Evolutionary conservation across 2,329 filamentous ascomycete species (phyloP).

Genomic region (Fusarium euwallaceae): DNA sequence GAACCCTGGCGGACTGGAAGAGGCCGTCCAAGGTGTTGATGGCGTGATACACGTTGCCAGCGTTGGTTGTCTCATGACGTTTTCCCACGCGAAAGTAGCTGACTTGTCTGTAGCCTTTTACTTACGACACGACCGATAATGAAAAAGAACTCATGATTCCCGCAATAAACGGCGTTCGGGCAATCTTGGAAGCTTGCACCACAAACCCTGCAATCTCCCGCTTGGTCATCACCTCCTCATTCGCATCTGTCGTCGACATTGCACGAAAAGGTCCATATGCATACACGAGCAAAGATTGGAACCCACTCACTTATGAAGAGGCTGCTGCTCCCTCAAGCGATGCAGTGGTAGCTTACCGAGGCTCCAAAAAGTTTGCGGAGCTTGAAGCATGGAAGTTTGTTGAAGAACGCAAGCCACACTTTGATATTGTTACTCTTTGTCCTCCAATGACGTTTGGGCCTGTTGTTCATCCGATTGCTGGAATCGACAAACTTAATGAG

Average conservation of each 20-base stretch:
- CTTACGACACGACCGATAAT: slow-evolving; percentile 58
- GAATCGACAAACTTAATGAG: slow-evolving; percentile 55
- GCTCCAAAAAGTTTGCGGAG: slow-evolving; percentile 54
- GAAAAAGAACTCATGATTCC: slow-evolving; percentile 60
- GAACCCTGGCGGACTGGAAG: slow-evolving; percentile 51
- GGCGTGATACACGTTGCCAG: slow-evolving; percentile 61
- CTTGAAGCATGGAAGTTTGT: slow-evolving; percentile 53
- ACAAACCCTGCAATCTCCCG: slow-evolving; percentile 43
- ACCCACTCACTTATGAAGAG: slow-evolving; percentile 66
- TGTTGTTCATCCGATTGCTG: slow-evolving; percentile 54
- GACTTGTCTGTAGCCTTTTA: slow-evolving; percentile 54
- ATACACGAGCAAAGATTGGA: slow-evolving; percentile 70
- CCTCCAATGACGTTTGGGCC: slow-evolving; percentile 62
- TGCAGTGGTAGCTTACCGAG: slow-evolving; percentile 56
- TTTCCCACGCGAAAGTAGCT: not conserved
- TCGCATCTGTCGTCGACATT: slow-evolving; percentile 72
- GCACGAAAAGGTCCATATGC: slow-evolving; percentile 61
- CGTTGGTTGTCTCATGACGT: slow-evolving; percentile 42
- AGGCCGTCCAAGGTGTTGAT: slow-evolving; percentile 57
- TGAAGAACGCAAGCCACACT: slow-evolving; percentile 50
- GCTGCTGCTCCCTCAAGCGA: slow-evolving; percentile 55
- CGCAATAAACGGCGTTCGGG: slow-evolving; percentile 60
- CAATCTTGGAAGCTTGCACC: slow-evolving; percentile 54
- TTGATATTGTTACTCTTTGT: slow-evolving; percentile 60
- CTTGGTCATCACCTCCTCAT: slow-evolving; percentile 74